Conservation (phyloP, 768 basidiomycete species). For the Trametes gibbosa region DNA sequence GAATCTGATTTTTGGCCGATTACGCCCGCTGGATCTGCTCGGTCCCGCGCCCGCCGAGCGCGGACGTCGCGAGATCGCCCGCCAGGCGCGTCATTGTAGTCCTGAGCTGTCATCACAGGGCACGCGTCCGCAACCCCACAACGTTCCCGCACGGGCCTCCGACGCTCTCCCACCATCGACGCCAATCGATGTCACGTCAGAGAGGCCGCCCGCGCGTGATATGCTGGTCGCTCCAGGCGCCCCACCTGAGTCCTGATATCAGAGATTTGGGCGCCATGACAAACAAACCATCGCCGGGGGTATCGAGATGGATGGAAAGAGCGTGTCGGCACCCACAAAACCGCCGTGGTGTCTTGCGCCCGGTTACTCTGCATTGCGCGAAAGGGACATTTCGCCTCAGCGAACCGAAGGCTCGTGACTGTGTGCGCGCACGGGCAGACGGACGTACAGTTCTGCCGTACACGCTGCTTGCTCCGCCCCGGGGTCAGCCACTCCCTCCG, state of each 20-base stretch:
- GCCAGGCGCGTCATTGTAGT: background rate
- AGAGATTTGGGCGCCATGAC: background rate
- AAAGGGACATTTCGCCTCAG: no score
- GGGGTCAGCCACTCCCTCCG: background rate
- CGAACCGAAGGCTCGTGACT: no score
- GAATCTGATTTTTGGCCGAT: background rate
- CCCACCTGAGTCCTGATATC: slow-evolving; percentile 1
- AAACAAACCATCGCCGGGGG: background rate
- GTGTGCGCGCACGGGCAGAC: background rate
- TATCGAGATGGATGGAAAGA: background rate
- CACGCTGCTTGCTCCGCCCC: background rate
- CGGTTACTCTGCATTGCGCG: slow-evolving; percentile 1
- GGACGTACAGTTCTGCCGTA: slow-evolving; percentile 1
- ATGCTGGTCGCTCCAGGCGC: background rate
- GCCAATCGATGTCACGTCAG: slow-evolving; percentile 3
- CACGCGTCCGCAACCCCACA: background rate
- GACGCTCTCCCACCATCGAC: background rate
- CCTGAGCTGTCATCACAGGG: background rate
- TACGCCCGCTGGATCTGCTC: background rate
- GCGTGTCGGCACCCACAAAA: background rate
- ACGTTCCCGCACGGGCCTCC: background rate
- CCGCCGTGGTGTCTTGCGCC: background rate
- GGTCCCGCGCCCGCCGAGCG: background rate
- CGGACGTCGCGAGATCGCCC: background rate
- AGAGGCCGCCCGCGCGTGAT: background rate